Base-by-base conservation (phyloP, 2,329 filamentous ascomycete species). In the Aspergillus tubingensis region DNA sequence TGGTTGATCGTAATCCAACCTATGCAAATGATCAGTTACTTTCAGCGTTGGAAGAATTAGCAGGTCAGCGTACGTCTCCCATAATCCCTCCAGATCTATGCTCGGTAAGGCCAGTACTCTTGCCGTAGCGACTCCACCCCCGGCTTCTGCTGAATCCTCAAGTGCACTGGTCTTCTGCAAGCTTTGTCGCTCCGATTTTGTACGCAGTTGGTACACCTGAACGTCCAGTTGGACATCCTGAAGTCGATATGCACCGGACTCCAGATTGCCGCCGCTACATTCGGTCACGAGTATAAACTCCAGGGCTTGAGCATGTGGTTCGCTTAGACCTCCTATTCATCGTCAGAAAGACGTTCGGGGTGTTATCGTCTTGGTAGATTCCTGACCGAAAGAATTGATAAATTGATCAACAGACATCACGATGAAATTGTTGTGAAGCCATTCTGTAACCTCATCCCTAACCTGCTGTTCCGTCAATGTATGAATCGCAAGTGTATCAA, bases 1-100 rank as follows among this genome's bases (percentile, higher is more conserved):
- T 5, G 70, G 68, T 25, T 79, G 71, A 32, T 78, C 76, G 65
- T 79, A 83, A 3, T 81, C 66, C 2, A 83, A 72, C 2, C 75
- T 75, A 38, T 53, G 5, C 41, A 32, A 43, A 21, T 44, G 49
- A 38, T 38, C 2, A 55, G 53, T 50, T n/a, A 32, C 39, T 32
- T 54, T 8, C 7, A 44, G 3, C 15, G 13, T 19, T 10, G 36
- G 17, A 4, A 19, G 10, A 25, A 13, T 5, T 10, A 10, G 8
- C 25, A n/a, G 41, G 15, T 32, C 15, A 11, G 8, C 73, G 15
- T 72, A 77, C 62, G 79, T 78, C 60, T 80, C 75, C 80, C 80
- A 82, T 8, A 79, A 66, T 11, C 77, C 76, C 54, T 77, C 73
- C 15, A 81, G 65, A 5, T 70, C 67, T n/a, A 68, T 69, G 60